Conservation (phyloP, 2,329 filamentous ascomycete genomes). For the Didymella arachidicola region DNA sequence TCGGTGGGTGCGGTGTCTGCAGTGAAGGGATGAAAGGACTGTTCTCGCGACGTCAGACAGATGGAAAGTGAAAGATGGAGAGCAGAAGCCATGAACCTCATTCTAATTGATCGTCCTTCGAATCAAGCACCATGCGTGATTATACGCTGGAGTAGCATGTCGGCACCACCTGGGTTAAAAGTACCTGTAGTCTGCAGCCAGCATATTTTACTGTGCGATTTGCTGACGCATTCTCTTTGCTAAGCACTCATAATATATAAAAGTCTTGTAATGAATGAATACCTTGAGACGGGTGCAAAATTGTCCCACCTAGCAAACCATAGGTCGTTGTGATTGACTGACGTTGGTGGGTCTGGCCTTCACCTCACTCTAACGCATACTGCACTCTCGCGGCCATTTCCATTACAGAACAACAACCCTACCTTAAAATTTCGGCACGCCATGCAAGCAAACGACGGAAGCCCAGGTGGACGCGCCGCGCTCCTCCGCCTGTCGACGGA, state of each 20-base stretch:
- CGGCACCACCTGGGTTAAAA: not conserved
- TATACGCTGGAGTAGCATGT: not conserved
- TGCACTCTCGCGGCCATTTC: too few species aligned
- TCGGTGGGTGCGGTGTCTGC: not conserved
- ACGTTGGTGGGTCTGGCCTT: not conserved
- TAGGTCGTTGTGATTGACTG: not conserved
- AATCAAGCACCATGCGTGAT: not conserved
- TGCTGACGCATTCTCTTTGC: not conserved
- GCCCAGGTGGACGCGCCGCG: conserved; percentile 1
- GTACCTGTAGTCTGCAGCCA: not conserved
- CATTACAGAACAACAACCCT: not conserved
- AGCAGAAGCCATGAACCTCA: not conserved
- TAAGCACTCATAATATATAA: too few species aligned
- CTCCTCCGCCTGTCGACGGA: not conserved
- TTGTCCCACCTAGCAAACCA: not conserved
- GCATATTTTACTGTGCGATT: not conserved
- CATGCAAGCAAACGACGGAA: conserved; percentile 8
- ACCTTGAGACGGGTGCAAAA: too few species aligned
- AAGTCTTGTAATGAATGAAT: too few species aligned
- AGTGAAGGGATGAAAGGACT: not conserved
- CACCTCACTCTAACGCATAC: not conserved
- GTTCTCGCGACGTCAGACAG: not conserved
- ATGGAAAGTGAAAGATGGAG: not conserved
- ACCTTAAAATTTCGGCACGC: not conserved
- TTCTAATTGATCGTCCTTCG: not conserved